Percentiles rank a stretch among this genome's conserved stretches.
phyloP scores from a whole-genome alignment of 305 asterid species.

The Fraxinus platypoda region DNA sequence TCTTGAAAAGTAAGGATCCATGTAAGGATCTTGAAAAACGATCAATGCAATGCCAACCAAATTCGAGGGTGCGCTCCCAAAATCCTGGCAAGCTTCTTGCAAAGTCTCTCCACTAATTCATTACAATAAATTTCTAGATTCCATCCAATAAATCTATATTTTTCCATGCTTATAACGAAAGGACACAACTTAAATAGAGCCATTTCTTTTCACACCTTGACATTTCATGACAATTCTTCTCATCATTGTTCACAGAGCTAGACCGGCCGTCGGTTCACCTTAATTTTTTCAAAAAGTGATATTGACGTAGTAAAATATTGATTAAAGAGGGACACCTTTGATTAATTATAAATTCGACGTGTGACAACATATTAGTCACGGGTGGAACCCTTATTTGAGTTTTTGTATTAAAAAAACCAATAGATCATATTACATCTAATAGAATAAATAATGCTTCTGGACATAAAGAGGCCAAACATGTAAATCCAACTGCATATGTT shows the following conservation, averaged over 20 bases:
- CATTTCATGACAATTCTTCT: not conserved
- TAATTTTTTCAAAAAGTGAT: not conserved
- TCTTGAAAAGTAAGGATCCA: no score
- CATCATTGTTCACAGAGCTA: not conserved
- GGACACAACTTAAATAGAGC: not conserved
- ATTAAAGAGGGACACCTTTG: not conserved
- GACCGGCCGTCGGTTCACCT: not conserved
- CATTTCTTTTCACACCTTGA: not conserved
- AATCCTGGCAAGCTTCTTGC: no score
- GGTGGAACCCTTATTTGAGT: not conserved
- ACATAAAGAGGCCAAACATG: not conserved
- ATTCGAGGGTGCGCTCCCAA: no score
- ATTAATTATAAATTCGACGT: not conserved
- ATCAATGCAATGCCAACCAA: not conserved
- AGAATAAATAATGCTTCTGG: not conserved
- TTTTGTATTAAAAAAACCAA: not conserved
- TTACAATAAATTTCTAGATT: not conserved
- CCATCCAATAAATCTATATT: not conserved
- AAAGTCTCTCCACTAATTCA: not conserved
- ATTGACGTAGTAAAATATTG: not conserved
- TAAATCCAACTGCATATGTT: not conserved
- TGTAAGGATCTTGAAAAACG: no score
- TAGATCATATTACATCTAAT: not conserved
- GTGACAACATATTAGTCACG: not conserved
- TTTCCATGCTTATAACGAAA: not conserved